These are phyloP conservation scores for Rhynchospora pubera DNA, from an alignment of 176 grass and related monocot genomes.

Conservation along the genomic window DNA sequence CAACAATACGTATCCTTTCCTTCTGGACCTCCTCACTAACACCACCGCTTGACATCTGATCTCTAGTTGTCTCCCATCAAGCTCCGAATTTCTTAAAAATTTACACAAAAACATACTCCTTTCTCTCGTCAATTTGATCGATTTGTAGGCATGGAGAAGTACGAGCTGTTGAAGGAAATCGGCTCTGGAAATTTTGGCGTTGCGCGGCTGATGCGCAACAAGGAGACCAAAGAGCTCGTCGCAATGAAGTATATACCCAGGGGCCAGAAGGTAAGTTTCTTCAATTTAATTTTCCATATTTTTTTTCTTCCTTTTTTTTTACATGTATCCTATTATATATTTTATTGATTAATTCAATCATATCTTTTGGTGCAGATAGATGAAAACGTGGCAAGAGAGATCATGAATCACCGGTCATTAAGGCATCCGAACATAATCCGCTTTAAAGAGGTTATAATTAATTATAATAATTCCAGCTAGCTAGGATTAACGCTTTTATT, in stretches of 20 bases:
- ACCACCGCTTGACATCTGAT: not conserved
- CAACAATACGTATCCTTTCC: slow-evolving; percentile 30
- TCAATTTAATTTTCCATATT: not conserved
- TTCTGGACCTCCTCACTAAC: not conserved
- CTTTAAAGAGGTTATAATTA: slow-evolving; percentile 78
- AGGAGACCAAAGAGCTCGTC: slow-evolving; percentile 88
- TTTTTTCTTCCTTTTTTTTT: not conserved
- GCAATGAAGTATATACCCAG: slow-evolving; percentile 93
- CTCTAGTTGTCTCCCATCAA: not conserved
- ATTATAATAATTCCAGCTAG: not conserved
- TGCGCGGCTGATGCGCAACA: slow-evolving; percentile 74
- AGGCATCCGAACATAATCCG: slow-evolving; percentile 86
- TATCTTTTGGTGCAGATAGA: slow-evolving; percentile 42
- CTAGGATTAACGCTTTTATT: not conserved
- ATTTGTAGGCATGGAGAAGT: slow-evolving; percentile 64
- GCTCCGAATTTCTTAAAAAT: not conserved
- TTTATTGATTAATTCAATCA: not conserved
- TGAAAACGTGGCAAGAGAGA: slow-evolving; percentile 67
- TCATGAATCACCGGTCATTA: slow-evolving; percentile 90
- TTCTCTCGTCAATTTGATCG: not conserved
- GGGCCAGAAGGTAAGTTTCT: slow-evolving; percentile 43
- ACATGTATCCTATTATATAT: slow-evolving; percentile 16
- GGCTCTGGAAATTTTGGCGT: slow-evolving; percentile 84
- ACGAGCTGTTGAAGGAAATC: slow-evolving; percentile 96
- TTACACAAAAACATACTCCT: not conserved